Evolutionary conservation across 352 stramenopile species (phyloP).

Genomic region (Globisporangium ultimum): DNA sequence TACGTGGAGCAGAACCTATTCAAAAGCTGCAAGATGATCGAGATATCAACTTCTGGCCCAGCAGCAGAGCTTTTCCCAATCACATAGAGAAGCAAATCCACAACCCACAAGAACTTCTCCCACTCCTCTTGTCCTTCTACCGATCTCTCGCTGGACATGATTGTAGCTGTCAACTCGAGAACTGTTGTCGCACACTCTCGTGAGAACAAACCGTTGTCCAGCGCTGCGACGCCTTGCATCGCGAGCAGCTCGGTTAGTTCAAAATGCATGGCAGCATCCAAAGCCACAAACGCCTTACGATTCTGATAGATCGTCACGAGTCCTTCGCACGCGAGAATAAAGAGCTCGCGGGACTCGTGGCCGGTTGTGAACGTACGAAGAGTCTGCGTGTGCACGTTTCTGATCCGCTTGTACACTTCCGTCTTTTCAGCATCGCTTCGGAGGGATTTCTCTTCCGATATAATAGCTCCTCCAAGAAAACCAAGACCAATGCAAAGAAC

Average conservation of each 20-base stretch:
- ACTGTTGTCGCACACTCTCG: conserved; percentile 55
- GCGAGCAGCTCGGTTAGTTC: conserved; percentile 14
- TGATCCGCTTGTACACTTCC: conserved; percentile 18
- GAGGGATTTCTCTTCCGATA: conserved; percentile 24
- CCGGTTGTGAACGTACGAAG: conserved; percentile 33
- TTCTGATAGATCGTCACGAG: conserved; percentile 41
- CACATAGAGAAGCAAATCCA: conserved; percentile 46
- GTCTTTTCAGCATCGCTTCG: conserved; percentile 15
- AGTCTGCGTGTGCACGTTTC: conserved; percentile 31
- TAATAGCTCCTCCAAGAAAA: conserved; percentile 48
- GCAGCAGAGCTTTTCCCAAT: conserved; percentile 35
- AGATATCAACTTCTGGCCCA: conserved; percentile 42
- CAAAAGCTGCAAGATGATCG: conserved; percentile 36
- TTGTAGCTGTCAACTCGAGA: conserved; percentile 29
- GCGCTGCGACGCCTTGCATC: conserved; percentile 22
- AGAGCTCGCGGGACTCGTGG: conserved; percentile 37
- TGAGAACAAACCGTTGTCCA: conserved; percentile 41
- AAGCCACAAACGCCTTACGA: conserved; percentile 14
- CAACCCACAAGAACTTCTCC: conserved; percentile 33
- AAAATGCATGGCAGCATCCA: conserved; percentile 24
- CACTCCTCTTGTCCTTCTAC: background rate
- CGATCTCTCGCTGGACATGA: conserved; percentile 13
- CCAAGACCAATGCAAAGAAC: conserved; percentile 37
- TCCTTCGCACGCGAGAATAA: conserved; percentile 40
- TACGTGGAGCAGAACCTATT: conserved; percentile 35